These are phyloP conservation scores for Stephanodiscus triporus DNA, from an alignment of 108 stramenopile species.

Conservation along the genomic window DNA sequence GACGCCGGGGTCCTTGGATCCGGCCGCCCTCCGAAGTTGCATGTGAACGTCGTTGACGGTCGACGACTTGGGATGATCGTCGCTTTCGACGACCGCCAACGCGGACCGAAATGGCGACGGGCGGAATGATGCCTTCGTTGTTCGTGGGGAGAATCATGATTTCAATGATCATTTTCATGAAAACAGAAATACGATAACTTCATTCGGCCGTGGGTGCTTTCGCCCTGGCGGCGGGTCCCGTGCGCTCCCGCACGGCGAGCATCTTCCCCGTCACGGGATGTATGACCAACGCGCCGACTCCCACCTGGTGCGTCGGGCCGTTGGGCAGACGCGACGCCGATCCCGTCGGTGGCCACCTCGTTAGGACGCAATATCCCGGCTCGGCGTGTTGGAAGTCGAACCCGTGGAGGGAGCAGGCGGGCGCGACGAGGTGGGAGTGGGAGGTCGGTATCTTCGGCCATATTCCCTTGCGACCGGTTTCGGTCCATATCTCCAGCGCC, in stretches of 20 bases:
- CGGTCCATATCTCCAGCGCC: constrained; percentile 55
- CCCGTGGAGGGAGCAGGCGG: constrained; percentile 27
- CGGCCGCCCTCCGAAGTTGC: constrained; percentile 36
- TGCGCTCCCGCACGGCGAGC: constrained; percentile 76
- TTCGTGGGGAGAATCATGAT: no score
- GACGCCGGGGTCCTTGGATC: constrained; percentile 19
- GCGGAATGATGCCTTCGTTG: no score
- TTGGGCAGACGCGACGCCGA: constrained; percentile 62
- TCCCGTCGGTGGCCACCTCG: constrained; percentile 71
- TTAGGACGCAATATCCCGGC: constrained; percentile 57
- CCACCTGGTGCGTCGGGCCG: constrained; percentile 85
- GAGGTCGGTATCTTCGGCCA: constrained; percentile 72
- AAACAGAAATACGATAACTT: no score
- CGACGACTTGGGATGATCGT: no score
- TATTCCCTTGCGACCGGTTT: constrained; percentile 63
- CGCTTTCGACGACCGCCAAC: neutral
- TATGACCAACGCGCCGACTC: constrained; percentile 77
- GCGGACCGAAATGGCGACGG: no score
- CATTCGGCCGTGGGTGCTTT: no score
- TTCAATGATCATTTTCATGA: no score
- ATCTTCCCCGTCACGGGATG: constrained; percentile 65
- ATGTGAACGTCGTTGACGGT: constrained; percentile 12
- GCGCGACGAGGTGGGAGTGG: constrained; percentile 46
- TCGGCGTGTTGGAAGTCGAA: constrained; percentile 75
- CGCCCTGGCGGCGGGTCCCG: constrained; percentile 71